Evolutionary conservation across 2,329 filamentous ascomycete species (phyloP).

Genomic region (Phaeophleospora eucalypticola): DNA sequence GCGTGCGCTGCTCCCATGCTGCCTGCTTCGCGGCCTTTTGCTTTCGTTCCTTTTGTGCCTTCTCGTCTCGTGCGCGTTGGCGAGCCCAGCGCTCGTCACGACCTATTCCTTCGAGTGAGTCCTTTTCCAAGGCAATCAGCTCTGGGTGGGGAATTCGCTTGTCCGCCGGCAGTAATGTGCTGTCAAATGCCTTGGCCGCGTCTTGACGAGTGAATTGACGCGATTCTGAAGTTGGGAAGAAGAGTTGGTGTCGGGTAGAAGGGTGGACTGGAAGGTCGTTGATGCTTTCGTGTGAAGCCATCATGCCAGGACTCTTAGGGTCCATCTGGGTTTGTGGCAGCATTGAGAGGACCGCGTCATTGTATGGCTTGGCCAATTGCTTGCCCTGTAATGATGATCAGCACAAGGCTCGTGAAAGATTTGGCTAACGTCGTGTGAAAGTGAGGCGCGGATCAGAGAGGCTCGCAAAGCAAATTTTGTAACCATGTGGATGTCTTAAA

Average conservation of each 20-base stretch:
- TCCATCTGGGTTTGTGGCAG: slow-evolving; percentile 62
- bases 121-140: slow-evolving; percentile 48
- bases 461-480: slow-evolving; percentile 69
- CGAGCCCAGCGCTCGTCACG: slow-evolving; percentile 44
- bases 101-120: slow-evolving; percentile 36
- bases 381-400: slow-evolving; percentile 57
- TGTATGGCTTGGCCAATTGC: slow-evolving; percentile 70
- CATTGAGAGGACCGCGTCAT: slow-evolving; percentile 72
- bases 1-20: slow-evolving; percentile 42
- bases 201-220: slow-evolving; percentile 62
- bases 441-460: slow-evolving; percentile 65
- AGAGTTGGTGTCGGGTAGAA: slow-evolving; percentile 52
- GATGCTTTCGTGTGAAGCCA: slow-evolving; percentile 55
- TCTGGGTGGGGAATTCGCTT: slow-evolving; percentile 62
- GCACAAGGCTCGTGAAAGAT: neutral
- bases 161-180: slow-evolving; percentile 58
- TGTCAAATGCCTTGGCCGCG: slow-evolving; percentile 58
- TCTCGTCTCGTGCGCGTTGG: slow-evolving; percentile 35
- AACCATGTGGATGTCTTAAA: slow-evolving; percentile 96
- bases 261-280: slow-evolving; percentile 61
- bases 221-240: slow-evolving; percentile 61
- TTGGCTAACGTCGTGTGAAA: neutral
- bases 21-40: slow-evolving; percentile 38
- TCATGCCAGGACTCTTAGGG: slow-evolving; percentile 27
- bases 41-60: slow-evolving; percentile 33